A percentile compares a stretch with the other conserved stretches of the same genome.
Evolutionary conservation across 139 green algal species (phyloP).

Genomic region (Picochlorum sp.): DNA sequence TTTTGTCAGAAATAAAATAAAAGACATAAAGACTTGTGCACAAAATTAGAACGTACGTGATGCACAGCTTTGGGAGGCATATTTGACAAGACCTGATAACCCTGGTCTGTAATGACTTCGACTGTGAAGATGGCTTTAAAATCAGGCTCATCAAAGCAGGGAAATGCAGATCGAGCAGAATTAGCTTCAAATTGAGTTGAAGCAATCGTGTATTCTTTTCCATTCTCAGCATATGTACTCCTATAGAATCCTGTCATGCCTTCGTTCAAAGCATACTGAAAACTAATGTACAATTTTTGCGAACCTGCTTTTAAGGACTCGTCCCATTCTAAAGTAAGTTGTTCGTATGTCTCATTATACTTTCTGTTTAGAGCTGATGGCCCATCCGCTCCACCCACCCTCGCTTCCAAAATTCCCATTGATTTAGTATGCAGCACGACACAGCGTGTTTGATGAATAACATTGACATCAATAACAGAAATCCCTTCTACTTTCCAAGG

Average conservation of each 20-base stretch:
- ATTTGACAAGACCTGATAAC: slow-evolving; percentile 32
- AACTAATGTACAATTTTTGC: slow-evolving; percentile 27
- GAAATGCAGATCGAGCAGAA: slow-evolving; percentile 66
- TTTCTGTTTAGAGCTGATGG: neutral
- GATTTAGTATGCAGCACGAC: slow-evolving; percentile 47
- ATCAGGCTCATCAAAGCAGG: slow-evolving; percentile 85
- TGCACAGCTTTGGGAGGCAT: slow-evolving; percentile 31
- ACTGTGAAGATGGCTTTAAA: slow-evolving; percentile 63
- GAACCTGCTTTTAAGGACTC: neutral
- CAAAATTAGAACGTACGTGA: slow-evolving; percentile 4
- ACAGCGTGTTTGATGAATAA: slow-evolving; percentile 28
- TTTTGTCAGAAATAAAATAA: too few species aligned
- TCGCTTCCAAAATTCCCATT: slow-evolving; percentile 23
- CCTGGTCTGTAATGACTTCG: slow-evolving; percentile 19
- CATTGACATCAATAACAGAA: slow-evolving; percentile 24
- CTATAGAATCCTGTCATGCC: slow-evolving; percentile 55
- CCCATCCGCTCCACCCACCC: slow-evolving; percentile 9
- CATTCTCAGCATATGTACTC: slow-evolving; percentile 25
- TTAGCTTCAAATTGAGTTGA: slow-evolving; percentile 73
- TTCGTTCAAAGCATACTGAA: slow-evolving; percentile 44
- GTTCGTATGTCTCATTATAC: slow-evolving; percentile 15
- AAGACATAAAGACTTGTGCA: too few species aligned
- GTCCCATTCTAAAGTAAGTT: slow-evolving; percentile 24
- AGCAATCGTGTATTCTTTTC: slow-evolving; percentile 29
- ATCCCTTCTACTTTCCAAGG: slow-evolving; percentile 11